Percentiles rank a stretch among this genome's conserved stretches.
phyloP scores from a whole-genome alignment of 768 basidiomycete genomes.

The Tephrocybe sp. region DNA sequence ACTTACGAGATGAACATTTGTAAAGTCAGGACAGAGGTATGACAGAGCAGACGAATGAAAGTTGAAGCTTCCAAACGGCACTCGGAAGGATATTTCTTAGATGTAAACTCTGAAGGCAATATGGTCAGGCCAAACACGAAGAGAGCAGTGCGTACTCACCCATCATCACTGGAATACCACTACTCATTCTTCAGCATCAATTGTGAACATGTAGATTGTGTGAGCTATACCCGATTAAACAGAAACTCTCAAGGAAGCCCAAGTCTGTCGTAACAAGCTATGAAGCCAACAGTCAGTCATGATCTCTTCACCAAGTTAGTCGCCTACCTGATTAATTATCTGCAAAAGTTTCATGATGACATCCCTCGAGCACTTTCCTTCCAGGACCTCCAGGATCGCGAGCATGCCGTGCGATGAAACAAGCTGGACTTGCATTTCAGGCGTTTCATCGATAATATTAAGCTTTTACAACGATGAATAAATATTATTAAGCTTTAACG shows the following conservation, averaged over 20 bases:
- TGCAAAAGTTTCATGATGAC: slow-evolving; percentile 82
- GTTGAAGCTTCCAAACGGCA: slow-evolving; percentile 94
- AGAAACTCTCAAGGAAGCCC: slow-evolving; percentile 90
- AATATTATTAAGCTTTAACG: neutral
- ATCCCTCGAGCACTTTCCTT: slow-evolving; percentile 82
- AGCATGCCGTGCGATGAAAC: slow-evolving; percentile 94
- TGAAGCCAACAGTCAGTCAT: neutral
- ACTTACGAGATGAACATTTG: slow-evolving; percentile 99
- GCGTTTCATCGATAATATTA: slow-evolving; percentile 69
- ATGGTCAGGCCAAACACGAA: neutral
- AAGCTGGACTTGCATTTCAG: slow-evolving; percentile 85
- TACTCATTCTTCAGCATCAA: slow-evolving; percentile 20
- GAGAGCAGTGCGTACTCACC: slow-evolving; percentile 38
- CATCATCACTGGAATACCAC: slow-evolving; percentile 96
- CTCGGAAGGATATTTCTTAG: slow-evolving; percentile 90
- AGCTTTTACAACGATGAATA: slow-evolving; percentile 44
- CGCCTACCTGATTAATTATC: slow-evolving; percentile 80
- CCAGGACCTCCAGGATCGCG: slow-evolving; percentile 90
- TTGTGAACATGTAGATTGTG: neutral
- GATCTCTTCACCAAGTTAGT: neutral
- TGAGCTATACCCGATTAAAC: slow-evolving; percentile 70
- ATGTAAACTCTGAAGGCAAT: slow-evolving; percentile 70
- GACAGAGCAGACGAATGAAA: slow-evolving; percentile 89
- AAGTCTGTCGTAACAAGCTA: slow-evolving; percentile 72
- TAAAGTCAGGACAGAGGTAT: slow-evolving; percentile 88